Base-by-base conservation (phyloP, 164 flowering plant genomes). In the Nymphaea colorata region DNA sequence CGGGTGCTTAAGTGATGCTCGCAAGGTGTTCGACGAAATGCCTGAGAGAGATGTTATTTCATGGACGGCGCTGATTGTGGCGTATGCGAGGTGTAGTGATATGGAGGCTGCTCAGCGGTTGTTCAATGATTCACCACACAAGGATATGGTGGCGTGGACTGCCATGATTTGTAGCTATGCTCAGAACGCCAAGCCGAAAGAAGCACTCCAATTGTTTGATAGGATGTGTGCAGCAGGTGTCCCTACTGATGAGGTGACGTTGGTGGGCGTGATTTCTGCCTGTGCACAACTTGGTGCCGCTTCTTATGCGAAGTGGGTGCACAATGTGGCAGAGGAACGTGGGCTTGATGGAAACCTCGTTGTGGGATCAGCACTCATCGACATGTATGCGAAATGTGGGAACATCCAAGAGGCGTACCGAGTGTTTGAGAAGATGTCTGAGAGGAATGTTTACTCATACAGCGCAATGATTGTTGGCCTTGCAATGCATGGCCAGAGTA, bases 61-160 rank as follows among this genome's bases (percentile, higher is more conserved):
- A 47, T 77, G 80, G 80, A 77, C 77, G 0, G 45, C 77, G 5
- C 42, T 77, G 73, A 72, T 77, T 57, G 80, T 77, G 43, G 80
- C 75, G 16, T 77, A 71, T 68, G 69, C 76, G 7, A 77, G 65
- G 67, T 63, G 60, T 41, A 75, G 73, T 7, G 67, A 74, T 45
- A 77, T 74, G 80, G 67, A 64, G 7, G 71, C 55, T 16, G 77
- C 80, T 11, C 59, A 8, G 60, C 62, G 45, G 53, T 69, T 77
- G 67, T 77, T 77, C 55, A 43, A 71, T 57, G 6, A 2, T 6
- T 47, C 55, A 12, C 66, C 62, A 11, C 64, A 69, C 18, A 77
- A 74, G 69, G 80, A 77, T 65, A 69, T 67, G 77, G 80, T 77
- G 66, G 77, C 71, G 11, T 77, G 80, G 75, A 77, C 80, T 3